Percentiles rank a stretch among this genome's conserved stretches.
Conservation (phyloP, 2,329 filamentous ascomycete genomes). For the Lachnellula subtilissima region DNA sequence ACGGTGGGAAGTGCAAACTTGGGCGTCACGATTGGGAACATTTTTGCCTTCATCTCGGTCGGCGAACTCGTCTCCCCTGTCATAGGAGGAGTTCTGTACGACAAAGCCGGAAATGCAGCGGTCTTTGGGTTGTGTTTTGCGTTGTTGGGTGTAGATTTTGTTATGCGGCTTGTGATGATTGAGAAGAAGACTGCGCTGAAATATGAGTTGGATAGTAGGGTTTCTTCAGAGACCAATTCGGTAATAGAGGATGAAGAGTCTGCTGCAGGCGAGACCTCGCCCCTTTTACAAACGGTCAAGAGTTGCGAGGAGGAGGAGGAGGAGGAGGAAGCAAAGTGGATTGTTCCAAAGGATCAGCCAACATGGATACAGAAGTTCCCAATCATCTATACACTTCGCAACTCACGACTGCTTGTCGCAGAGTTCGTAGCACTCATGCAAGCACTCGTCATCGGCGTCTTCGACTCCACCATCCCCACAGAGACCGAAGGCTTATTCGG, state of each 20-base stretch:
- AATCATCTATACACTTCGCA: slow-evolving; percentile 41
- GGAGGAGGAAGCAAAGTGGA: slow-evolving; percentile 33
- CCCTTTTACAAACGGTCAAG: slow-evolving; percentile 33
- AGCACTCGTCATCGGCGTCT: slow-evolving; percentile 35
- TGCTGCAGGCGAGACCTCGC: slow-evolving; percentile 29
- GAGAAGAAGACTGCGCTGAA: slow-evolving; percentile 54
- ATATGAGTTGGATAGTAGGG: slow-evolving; percentile 30
- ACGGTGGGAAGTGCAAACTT: slow-evolving; percentile 59
- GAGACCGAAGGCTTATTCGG: slow-evolving; percentile 35
- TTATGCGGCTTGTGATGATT: slow-evolving; percentile 56
- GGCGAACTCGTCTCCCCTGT: slow-evolving; percentile 53
- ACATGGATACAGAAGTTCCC: slow-evolving; percentile 39
- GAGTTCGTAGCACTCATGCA: slow-evolving; percentile 40
- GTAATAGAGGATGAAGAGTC: slow-evolving; percentile 15
- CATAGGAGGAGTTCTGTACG: slow-evolving; percentile 56
- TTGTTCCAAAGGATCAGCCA: slow-evolving; percentile 38
- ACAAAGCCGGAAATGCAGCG: slow-evolving; percentile 51
- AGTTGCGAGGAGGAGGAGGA: neutral
- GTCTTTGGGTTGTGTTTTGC: slow-evolving; percentile 54
- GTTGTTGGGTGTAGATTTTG: slow-evolving; percentile 52
- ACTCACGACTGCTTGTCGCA: slow-evolving; percentile 37
- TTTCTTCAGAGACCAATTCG: neutral
- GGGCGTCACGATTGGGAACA: slow-evolving; percentile 57
- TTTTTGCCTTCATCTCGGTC: slow-evolving; percentile 55
- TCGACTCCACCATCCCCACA: slow-evolving; percentile 38